Percentiles rank a stretch among this genome's conserved stretches.
Conservation (phyloP, 305 asterid genomes). For the Ajuga reptans region DNA sequence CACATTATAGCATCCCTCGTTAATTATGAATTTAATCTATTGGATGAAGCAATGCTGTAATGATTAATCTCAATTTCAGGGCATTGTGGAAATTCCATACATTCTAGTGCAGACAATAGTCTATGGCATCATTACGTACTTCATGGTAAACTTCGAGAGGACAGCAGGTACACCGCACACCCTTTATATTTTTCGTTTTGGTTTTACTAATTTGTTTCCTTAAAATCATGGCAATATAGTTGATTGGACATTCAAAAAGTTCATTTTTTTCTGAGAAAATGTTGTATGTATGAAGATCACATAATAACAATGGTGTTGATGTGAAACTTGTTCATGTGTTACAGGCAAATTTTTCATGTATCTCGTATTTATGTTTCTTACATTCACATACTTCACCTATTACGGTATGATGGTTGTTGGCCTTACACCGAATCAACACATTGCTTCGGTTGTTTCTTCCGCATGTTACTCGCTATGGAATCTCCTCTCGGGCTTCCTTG, state of each 20-base stretch:
- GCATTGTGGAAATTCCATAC: constrained; percentile 78
- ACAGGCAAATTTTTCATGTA: constrained; percentile 57
- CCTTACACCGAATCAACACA: constrained; percentile 59
- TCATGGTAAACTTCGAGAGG: constrained; percentile 78
- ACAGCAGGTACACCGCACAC: constrained; percentile 48
- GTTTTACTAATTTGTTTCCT: neutral
- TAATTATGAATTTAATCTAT: too few relatives aligned
- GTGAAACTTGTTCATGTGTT: neutral
- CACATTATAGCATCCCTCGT: too few relatives aligned
- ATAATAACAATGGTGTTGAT: neutral
- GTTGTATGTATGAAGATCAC: neutral
- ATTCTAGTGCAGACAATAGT: constrained; percentile 54
- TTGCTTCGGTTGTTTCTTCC: constrained; percentile 70
- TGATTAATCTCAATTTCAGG: constrained; percentile 38
- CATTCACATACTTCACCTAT: constrained; percentile 77
- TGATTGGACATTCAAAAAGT: too few relatives aligned
- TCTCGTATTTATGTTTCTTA: constrained; percentile 48
- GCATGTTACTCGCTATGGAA: constrained; percentile 89
- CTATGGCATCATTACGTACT: constrained; percentile 65
- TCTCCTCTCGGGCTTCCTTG: constrained; percentile 79
- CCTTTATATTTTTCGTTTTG: neutral
- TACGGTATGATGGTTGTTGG: constrained; percentile 94
- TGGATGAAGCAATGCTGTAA: too few relatives aligned
- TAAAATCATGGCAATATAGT: too few relatives aligned
- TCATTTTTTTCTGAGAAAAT: neutral